Evolutionary conservation across 2,329 filamentous ascomycete genomes (phyloP).

Genomic region (Neospermospora avenae): DNA sequence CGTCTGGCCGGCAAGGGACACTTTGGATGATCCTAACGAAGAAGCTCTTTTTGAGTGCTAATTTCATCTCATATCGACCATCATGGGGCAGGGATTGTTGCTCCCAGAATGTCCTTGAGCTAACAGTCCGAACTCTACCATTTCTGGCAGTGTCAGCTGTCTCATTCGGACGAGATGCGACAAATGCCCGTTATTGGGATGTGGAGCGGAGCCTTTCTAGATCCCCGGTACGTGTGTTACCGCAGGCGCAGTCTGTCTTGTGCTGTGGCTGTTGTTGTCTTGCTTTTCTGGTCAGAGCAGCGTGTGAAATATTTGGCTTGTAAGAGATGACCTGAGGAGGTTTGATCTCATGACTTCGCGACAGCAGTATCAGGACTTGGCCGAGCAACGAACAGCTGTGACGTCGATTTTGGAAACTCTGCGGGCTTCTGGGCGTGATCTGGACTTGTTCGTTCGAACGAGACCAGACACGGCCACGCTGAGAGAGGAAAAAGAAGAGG

Average conservation of each 20-base stretch:
- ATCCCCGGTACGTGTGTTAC: background rate
- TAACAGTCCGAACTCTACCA: constrained; percentile 16
- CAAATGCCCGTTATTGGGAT: background rate
- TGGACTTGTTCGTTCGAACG: background rate
- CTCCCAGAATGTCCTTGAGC: background rate
- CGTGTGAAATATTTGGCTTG: background rate
- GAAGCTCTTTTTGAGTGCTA: constrained; percentile 21
- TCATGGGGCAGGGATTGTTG: constrained; percentile 23
- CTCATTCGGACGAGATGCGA: background rate
- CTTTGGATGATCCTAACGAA: constrained; percentile 4
- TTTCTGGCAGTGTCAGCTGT: background rate
- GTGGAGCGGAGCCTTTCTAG: background rate
- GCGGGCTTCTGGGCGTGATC: too few species aligned
- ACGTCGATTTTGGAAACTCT: constrained; percentile 19
- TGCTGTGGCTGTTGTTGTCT: constrained; percentile 8
- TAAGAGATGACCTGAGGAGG: background rate
- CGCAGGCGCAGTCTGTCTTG: background rate
- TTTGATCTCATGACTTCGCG: constrained; percentile 11
- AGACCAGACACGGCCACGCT: background rate
- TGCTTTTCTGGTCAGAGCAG: background rate
- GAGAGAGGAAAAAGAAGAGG: background rate
- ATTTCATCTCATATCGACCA: constrained; percentile 29
- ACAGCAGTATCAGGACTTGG: constrained; percentile 18
- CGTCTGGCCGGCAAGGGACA: constrained; percentile 2
- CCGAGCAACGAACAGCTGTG: constrained; percentile 12